Percentiles rank a stretch among this genome's conserved stretches.
Conservation (phyloP, 768 basidiomycete species). For the Boletus edulis region DNA sequence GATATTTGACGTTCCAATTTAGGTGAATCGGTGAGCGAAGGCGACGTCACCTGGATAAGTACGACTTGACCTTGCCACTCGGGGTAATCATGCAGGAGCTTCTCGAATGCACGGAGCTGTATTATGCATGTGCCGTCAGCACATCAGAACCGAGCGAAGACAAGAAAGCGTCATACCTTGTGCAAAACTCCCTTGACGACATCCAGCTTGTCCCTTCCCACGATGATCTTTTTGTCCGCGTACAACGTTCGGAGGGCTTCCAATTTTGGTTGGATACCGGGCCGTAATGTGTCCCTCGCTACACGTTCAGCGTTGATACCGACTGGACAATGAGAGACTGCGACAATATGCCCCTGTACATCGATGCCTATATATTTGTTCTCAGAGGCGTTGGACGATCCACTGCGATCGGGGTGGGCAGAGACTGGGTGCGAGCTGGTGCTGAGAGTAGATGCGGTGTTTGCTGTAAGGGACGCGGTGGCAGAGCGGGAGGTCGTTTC, state of each 20-base stretch:
- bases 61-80: slow-evolving; percentile 93
- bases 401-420: slow-evolving; percentile 6
- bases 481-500: slow-evolving; percentile 54
- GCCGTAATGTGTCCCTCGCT: slow-evolving; percentile 73
- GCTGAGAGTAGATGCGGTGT: slow-evolving; percentile 5
- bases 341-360: slow-evolving; percentile 78
- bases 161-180: slow-evolving; percentile 53
- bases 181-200: slow-evolving; percentile 98
- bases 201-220: slow-evolving; percentile 95
- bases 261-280: slow-evolving; percentile 88
- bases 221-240: slow-evolving; percentile 97
- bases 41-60: slow-evolving; percentile 83
- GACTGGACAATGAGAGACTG: slow-evolving; percentile 89
- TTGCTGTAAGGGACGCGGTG: neutral
- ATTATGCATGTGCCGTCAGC: neutral
- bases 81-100: slow-evolving; percentile 89
- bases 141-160: neutral
- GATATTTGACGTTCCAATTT: slow-evolving; percentile 93
- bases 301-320: slow-evolving; percentile 94
- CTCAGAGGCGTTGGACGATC: neutral
- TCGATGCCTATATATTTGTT: slow-evolving; percentile 56
- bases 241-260: slow-evolving; percentile 82
- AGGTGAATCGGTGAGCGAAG: slow-evolving; percentile 86
- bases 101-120: slow-evolving; percentile 92
- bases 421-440: neutral